Conservation (phyloP, 2,329 filamentous ascomycete species). For the Cordyceps javanica region DNA sequence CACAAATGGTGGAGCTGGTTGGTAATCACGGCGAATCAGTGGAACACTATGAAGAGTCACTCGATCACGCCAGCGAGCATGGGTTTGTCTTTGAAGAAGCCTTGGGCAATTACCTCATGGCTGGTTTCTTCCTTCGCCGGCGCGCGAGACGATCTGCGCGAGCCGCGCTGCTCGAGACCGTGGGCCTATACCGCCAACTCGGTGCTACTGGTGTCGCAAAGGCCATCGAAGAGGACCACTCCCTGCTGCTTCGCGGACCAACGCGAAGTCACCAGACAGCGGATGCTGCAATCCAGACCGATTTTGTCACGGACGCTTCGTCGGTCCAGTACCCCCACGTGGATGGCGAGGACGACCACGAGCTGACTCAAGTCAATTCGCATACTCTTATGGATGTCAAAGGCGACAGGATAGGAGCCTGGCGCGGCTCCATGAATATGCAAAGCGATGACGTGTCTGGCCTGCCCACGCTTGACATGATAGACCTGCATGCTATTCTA, state of each 20-base stretch:
- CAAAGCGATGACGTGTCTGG: conserved; percentile 53
- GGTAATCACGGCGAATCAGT: conserved; percentile 53
- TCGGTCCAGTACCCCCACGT: conserved; percentile 45
- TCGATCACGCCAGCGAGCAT: conserved; percentile 66
- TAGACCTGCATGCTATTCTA: conserved; percentile 72
- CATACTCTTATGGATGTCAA: conserved; percentile 43
- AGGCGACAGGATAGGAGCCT: conserved; percentile 56
- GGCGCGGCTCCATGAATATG: conserved; percentile 52
- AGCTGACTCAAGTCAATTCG: conserved; percentile 35
- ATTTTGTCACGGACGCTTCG: conserved; percentile 54
- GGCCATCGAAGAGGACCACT: conserved; percentile 62
- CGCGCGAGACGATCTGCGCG: conserved; percentile 62
- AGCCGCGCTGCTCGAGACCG: conserved; percentile 60
- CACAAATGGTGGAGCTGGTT: conserved; percentile 60
- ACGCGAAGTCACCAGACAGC: conserved; percentile 50
- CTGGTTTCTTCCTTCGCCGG: conserved; percentile 60
- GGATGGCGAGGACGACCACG: conserved; percentile 39
- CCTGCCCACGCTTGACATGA: conserved; percentile 73
- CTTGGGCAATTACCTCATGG: conserved; percentile 67
- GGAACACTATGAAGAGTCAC: conserved; percentile 59
- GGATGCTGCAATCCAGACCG: conserved; percentile 65
- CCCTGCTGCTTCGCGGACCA: conserved; percentile 58
- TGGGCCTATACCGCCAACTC: conserved; percentile 61
- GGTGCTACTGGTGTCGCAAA: conserved; percentile 64
- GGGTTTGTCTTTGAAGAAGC: conserved; percentile 66